Base-by-base conservation (phyloP, 192 early-diverging fungal genomes). In the Backusella tarrabulga region DNA sequence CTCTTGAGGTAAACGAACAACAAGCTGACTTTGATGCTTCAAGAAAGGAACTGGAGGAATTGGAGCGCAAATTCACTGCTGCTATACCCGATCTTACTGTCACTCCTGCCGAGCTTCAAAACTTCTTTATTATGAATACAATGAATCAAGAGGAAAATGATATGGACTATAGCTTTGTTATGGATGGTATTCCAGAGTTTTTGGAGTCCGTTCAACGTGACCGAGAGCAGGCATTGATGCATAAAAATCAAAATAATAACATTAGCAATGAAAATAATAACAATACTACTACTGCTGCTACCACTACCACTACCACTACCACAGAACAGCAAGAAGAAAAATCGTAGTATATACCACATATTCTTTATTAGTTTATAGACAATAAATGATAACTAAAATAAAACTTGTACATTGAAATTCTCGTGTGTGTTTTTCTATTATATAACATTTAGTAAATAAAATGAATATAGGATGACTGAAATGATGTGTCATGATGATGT, bases 101-200 rank as follows among this genome's bases (percentile, higher is more conserved):
- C 1, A 77, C 80, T 4, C 75, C 80, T 19, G 80, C 80, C 5
- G 76, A 81, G 50, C 72, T 81, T 3, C 80, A 81, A 32, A 77
- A 77, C 40, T 81, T 81, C 26, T 81, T 81, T 56, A 81, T 81
- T 34, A 71, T 71, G 34, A 72, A 80, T 46, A 46, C 67, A 9
- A 72, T 72, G 19, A 63, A 63, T 29, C 56, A 63, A 1, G 44
- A 56, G 34, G 44, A 67, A 23, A 50, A 71, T 12, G 40, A 74
- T 4, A 35, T 54, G 2, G 23, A 56, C 19, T 67, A 60, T 19
- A 44, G 34, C 6, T 71, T 34, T 70, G 67, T 81, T 23, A 36
- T 77, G 11, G 69, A 75, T 19, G 41, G 26, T 29, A 60, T 81
- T 12, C 76, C 76, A 9, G 72, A 32, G 3, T 77, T 81, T 32